These are phyloP conservation scores for Daldinia childiae DNA, from an alignment of 495 filamentous ascomycete species.

Conservation along the genomic window DNA sequence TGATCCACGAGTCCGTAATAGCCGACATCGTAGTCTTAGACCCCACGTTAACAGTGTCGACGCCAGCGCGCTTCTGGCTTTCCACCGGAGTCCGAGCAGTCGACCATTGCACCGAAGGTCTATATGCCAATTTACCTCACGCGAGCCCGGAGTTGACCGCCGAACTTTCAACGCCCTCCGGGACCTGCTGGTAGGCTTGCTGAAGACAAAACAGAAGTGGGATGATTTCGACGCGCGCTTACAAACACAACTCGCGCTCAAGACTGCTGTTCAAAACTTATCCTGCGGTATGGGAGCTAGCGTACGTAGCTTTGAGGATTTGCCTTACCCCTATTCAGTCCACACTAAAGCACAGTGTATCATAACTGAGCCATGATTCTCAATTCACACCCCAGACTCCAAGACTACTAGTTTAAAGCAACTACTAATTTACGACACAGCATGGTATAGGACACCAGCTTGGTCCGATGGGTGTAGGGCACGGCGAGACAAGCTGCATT, in stretches of 20 bases:
- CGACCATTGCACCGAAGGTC: conserved; percentile 71
- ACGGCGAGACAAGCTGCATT: conserved; percentile 74
- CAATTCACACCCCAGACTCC: neutral
- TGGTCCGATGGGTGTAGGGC: conserved; percentile 69
- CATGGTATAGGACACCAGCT: conserved; percentile 76
- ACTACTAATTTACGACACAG: neutral
- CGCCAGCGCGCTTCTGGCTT: conserved; percentile 68
- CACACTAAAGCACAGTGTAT: neutral
- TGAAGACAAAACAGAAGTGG: conserved; percentile 58
- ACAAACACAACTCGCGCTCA: conserved; percentile 47
- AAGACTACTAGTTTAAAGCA: neutral
- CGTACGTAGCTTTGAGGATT: neutral
- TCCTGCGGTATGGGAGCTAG: conserved; percentile 58
- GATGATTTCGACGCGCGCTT: conserved; percentile 59
- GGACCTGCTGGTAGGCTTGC: conserved; percentile 60
- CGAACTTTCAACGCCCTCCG: conserved; percentile 56
- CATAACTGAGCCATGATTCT: neutral
- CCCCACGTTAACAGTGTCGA: conserved; percentile 62
- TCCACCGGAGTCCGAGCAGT: conserved; percentile 69
- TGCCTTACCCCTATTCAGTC: neutral
- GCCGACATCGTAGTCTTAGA: conserved; percentile 68
- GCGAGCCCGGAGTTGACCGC: conserved; percentile 48
- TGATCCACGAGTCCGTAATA: conserved; percentile 56
- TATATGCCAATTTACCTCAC: conserved; percentile 54
- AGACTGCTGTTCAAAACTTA: conserved; percentile 42